These are phyloP conservation scores for Microthlaspi erraticum DNA, from an alignment of 345 rosid genomes.

Conservation along the genomic window DNA sequence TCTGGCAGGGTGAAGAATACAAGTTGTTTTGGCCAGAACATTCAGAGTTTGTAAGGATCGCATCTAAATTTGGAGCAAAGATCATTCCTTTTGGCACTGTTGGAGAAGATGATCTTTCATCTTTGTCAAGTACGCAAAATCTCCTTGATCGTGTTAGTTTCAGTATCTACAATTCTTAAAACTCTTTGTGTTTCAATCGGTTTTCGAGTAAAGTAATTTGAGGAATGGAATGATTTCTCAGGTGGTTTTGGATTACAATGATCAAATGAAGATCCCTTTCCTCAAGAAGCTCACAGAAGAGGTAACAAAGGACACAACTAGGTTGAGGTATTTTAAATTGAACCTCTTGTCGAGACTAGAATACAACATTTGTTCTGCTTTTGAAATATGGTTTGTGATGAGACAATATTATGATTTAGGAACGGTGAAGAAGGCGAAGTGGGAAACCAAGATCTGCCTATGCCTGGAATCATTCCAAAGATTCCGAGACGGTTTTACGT, in stretches of 20 bases:
- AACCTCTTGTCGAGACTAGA: background rate
- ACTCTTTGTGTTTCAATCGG: slow-evolving; percentile 4
- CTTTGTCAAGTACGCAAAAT: slow-evolving; percentile 53
- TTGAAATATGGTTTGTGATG: background rate
- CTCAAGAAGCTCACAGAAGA: slow-evolving; percentile 49
- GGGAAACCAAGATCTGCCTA: slow-evolving; percentile 59
- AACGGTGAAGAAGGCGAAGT: slow-evolving; percentile 52
- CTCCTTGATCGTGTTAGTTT: background rate
- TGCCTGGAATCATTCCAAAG: slow-evolving; percentile 64
- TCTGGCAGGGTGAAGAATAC: slow-evolving; percentile 70
- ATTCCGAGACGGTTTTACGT: slow-evolving; percentile 72
- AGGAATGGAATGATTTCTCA: slow-evolving; percentile 22
- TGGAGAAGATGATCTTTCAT: slow-evolving; percentile 72
- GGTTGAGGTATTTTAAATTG: slow-evolving; percentile 51
- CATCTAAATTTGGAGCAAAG: slow-evolving; percentile 76
- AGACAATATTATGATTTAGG: slow-evolving; percentile 23
- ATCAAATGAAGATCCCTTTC: slow-evolving; percentile 69
- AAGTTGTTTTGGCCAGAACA: slow-evolving; percentile 78
- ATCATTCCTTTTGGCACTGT: slow-evolving; percentile 73
- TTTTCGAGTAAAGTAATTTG: background rate
- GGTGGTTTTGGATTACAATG: slow-evolving; percentile 67
- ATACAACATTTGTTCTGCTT: slow-evolving; percentile 10
- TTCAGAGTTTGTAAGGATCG: slow-evolving; percentile 74
- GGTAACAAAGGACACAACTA: slow-evolving; percentile 44
- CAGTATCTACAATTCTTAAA: background rate